Evolutionary conservation across 2,329 filamentous ascomycete species (phyloP).

Genomic region (Achaetomium macrosporum): DNA sequence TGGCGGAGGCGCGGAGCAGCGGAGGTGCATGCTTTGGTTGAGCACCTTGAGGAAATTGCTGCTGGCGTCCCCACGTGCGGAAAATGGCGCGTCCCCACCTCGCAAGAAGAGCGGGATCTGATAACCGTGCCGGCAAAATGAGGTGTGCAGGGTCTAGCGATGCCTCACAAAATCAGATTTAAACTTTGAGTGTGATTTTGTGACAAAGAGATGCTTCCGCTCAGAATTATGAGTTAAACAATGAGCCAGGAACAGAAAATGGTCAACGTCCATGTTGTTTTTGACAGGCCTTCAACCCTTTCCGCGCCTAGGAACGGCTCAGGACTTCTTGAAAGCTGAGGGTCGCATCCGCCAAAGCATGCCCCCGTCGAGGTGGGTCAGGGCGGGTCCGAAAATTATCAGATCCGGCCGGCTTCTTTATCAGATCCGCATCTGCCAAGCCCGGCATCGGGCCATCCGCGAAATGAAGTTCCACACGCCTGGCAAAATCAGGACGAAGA

Average conservation of each 20-base stretch:
- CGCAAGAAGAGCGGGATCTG: constrained; percentile 12
- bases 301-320: too few species aligned
- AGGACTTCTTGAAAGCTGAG: too few species aligned
- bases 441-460: constrained; percentile 17
- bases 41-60: background rate
- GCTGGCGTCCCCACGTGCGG: background rate
- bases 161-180: too few species aligned
- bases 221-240: too few species aligned
- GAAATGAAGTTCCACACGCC: background rate
- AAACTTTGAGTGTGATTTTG: too few species aligned
- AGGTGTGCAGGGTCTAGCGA: background rate
- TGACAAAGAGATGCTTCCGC: too few species aligned
- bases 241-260: too few species aligned
- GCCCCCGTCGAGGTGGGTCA: background rate
- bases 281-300: too few species aligned
- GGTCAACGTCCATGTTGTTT: too few species aligned
- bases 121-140: constrained; percentile 7
- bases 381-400: constrained; percentile 11
- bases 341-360: background rate
- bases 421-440: constrained; percentile 22
- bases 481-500: background rate
- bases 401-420: constrained; percentile 19
- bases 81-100: constrained; percentile 4
- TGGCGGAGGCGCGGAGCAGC: too few species aligned
- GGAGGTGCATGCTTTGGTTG: background rate